Conservation (phyloP, 768 basidiomycete species). For the Amanita inopinata region DNA sequence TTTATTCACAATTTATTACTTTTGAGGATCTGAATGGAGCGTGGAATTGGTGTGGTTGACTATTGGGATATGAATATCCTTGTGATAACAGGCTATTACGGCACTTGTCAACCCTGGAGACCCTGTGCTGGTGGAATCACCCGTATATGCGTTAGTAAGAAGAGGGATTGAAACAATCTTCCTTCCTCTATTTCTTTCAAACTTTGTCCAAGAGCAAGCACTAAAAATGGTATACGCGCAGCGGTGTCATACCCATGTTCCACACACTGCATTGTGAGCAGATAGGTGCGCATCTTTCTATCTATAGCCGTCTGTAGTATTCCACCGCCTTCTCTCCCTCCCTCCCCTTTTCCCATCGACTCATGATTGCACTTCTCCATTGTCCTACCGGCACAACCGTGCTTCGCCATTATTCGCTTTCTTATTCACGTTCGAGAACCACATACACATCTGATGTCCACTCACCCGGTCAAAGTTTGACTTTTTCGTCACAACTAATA, state of each 20-base stretch:
- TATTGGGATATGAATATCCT: background rate
- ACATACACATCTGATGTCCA: background rate
- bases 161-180: too few relatives aligned
- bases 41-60: background rate
- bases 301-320: background rate
- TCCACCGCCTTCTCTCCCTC: background rate
- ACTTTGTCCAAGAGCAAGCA: background rate
- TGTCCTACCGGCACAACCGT: background rate
- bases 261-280: conserved; percentile 11
- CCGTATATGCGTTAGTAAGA: conserved; percentile 57
- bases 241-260: conserved; percentile 13
- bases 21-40: background rate
- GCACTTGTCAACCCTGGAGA: conserved; percentile 75
- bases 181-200: background rate
- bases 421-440: background rate
- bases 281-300: conserved; percentile 7
- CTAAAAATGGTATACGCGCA: background rate
- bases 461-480: conserved; percentile 1
- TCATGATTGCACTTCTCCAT: background rate
- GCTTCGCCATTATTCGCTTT: background rate
- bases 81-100: conserved; percentile 45
- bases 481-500: background rate
- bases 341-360: background rate
- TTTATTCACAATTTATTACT: too few relatives aligned
- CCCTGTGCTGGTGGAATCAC: conserved; percentile 71